These are phyloP conservation scores for Cryomyces minteri DNA, from an alignment of 495 filamentous ascomycete genomes.

Conservation along the genomic window DNA sequence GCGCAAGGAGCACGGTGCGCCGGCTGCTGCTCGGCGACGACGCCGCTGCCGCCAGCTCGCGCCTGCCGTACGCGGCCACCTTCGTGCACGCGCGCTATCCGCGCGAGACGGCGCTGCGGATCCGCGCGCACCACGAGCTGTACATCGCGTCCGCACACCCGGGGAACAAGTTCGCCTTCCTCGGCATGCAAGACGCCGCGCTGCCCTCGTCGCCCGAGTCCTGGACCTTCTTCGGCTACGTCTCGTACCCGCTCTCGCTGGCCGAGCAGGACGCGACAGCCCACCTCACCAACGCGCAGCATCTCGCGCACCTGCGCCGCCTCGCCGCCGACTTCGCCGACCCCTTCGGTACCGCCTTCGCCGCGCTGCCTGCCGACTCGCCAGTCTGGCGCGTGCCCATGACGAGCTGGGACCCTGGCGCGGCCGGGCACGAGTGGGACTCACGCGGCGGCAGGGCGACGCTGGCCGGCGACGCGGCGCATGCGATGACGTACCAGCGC, in stretches of 20 bases:
- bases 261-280: constrained; percentile 9
- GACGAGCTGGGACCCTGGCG: constrained; percentile 11
- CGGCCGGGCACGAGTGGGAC: constrained; percentile 11
- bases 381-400: constrained; percentile 9
- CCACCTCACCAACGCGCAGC: constrained; percentile 8
- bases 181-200: constrained; percentile 12
- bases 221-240: constrained; percentile 15
- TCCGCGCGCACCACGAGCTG: constrained; percentile 13
- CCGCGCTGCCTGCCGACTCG: constrained; percentile 6
- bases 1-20: constrained; percentile 9
- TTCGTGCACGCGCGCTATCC: constrained; percentile 8
- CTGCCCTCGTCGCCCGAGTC: constrained; percentile 3
- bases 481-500: constrained; percentile 41
- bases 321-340: constrained; percentile 1
- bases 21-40: constrained; percentile 6
- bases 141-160: constrained; percentile 16
- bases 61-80: constrained; percentile 7
- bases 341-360: constrained; percentile 8
- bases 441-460: constrained; percentile 24
- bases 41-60: constrained; percentile 3
- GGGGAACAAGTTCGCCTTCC: constrained; percentile 12
- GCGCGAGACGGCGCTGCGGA: constrained; percentile 8
- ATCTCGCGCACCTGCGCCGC: constrained; percentile 6
- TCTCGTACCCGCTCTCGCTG: constrained; percentile 6
- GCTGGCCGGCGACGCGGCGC: constrained; percentile 39